Evolutionary conservation across 1,284 basidiomycete genomes (phyloP).

Genomic region (Malassezia psittaci): DNA sequence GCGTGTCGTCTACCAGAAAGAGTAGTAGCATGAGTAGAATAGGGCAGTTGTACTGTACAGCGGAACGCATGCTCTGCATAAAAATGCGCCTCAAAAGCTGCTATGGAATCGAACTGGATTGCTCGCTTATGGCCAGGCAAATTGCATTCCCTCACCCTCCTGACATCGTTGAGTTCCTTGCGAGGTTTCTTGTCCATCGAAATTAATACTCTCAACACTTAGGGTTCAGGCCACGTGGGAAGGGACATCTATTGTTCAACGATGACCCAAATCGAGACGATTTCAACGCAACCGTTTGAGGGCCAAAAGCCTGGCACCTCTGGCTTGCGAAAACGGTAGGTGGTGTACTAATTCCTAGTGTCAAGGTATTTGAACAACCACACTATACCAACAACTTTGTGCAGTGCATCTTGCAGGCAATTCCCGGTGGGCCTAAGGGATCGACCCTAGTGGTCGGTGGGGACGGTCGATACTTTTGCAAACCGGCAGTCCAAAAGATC

Average conservation of each 20-base stretch:
- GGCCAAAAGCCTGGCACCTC: constrained; percentile 48
- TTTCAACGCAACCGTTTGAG: constrained; percentile 43
- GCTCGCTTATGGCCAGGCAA: constrained; percentile 55
- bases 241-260: not conserved
- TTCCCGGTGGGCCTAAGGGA: constrained; percentile 60
- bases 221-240: too few species aligned
- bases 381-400: constrained; percentile 99
- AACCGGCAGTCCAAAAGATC: constrained; percentile 80
- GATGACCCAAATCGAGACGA: constrained; percentile 31
- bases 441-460: constrained; percentile 89
- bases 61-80: constrained; percentile 70
- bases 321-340: constrained; percentile 41
- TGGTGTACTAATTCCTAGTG: constrained; percentile 16
- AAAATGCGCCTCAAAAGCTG: constrained; percentile 69
- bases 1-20: constrained; percentile 31
- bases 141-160: constrained; percentile 10
- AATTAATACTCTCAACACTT: not conserved
- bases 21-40: not conserved
- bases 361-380: constrained; percentile 52
- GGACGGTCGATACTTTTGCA: constrained; percentile 87
- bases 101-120: constrained; percentile 56
- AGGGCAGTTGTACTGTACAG: constrained; percentile 52
- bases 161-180: not conserved
- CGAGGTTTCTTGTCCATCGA: not conserved
- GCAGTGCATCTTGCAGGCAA: constrained; percentile 84